Percentiles rank a stretch among this genome's conserved stretches.
Conservation (phyloP, 805 yeast species). For the Metschnikowia colocasiae region DNA sequence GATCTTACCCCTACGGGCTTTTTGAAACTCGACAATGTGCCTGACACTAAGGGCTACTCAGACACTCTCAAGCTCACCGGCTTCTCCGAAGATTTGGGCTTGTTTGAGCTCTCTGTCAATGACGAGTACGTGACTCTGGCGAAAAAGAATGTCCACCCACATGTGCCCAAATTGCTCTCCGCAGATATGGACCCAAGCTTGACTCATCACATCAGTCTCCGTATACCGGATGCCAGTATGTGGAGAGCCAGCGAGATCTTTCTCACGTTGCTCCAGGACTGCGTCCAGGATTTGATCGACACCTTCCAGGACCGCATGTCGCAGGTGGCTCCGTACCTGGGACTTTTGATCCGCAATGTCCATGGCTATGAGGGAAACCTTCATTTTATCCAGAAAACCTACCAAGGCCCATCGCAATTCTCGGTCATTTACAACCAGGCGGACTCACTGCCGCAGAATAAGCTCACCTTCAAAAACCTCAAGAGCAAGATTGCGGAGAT, state of each 20-base stretch:
- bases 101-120: conserved; percentile 57
- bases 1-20: conserved; percentile 20
- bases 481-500: conserved; percentile 30
- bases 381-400: conserved; percentile 75
- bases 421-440: conserved; percentile 59
- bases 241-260: conserved; percentile 83
- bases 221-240: conserved; percentile 63
- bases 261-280: conserved; percentile 64
- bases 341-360: conserved; percentile 55
- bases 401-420: conserved; percentile 70
- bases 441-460: conserved; percentile 33
- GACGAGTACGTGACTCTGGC: conserved; percentile 30
- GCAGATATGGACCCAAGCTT: conserved; percentile 53
- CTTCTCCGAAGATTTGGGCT: conserved; percentile 59
- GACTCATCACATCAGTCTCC: conserved; percentile 64
- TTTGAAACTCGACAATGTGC: conserved; percentile 25
- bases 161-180: conserved; percentile 22
- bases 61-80: conserved; percentile 43
- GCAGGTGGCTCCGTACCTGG: conserved; percentile 45
- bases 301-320: conserved; percentile 18
- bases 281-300: conserved; percentile 46
- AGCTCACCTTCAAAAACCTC: conserved; percentile 37
- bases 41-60: conserved; percentile 25
- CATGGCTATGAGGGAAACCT: conserved; percentile 66
- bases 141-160: conserved; percentile 39